Percentiles rank a stretch among this genome's conserved stretches.
Conservation (phyloP, 192 early-diverging fungal species). For the Podila epigama region DNA sequence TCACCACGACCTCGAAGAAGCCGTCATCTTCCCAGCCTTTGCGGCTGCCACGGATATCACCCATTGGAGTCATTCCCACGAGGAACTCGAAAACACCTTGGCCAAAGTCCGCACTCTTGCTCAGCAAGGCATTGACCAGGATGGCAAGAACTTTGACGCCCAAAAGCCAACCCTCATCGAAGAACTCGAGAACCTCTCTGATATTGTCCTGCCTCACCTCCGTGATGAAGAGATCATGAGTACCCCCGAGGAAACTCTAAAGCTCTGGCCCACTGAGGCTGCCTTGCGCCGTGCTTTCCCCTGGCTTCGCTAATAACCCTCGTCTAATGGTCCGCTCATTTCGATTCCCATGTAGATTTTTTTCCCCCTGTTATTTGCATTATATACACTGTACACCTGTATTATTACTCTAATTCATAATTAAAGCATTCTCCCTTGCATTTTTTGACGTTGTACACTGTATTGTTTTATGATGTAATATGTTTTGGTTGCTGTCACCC, state of each 20-base stretch:
- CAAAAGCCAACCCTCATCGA: conserved; percentile 17
- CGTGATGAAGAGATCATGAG: conserved; percentile 36
- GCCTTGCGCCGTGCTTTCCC: conserved; percentile 38
- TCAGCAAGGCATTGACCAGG: conserved; percentile 33
- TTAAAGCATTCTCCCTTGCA: neutral
- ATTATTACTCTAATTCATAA: neutral
- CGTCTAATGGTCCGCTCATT: too few relatives aligned
- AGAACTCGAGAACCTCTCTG: conserved; percentile 31
- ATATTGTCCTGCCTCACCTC: conserved; percentile 44
- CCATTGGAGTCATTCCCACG: conserved; percentile 43
- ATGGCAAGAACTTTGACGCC: conserved; percentile 15
- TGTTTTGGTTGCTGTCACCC: neutral
- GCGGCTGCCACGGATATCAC: conserved; percentile 37
- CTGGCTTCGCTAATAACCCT: conserved; percentile 33
- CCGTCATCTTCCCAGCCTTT: conserved; percentile 33
- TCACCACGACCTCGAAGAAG: conserved; percentile 45
- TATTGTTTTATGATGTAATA: neutral
- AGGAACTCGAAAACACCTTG: conserved; percentile 22
- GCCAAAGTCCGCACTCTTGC: conserved; percentile 34
- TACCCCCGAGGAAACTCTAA: conserved; percentile 21
- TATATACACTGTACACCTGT: neutral
- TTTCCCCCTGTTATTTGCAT: neutral
- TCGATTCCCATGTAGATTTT: too few relatives aligned
- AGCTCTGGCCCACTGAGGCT: conserved; percentile 41
- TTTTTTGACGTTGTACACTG: neutral